Conservation (phyloP, 306 rosid species). For the Prunus armeniaca region DNA sequence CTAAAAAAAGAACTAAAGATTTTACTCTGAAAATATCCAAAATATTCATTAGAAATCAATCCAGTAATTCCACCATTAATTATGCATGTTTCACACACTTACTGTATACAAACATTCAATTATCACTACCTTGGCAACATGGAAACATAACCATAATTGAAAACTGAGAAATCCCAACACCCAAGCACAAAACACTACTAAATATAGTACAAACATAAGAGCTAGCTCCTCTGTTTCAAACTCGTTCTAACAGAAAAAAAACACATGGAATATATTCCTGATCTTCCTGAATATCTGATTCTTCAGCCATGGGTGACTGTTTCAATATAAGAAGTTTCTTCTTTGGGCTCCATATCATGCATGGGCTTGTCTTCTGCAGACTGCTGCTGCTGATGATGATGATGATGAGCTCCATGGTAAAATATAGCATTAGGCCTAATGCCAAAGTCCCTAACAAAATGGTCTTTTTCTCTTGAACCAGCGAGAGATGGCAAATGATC, state of each 20-base stretch:
- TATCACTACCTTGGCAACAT: background rate
- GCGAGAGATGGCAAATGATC: background rate
- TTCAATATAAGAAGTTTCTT: background rate
- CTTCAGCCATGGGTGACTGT: conserved; percentile 11
- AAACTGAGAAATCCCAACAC: background rate
- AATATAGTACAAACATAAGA: background rate
- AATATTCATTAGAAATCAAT: no score
- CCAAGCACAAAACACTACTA: background rate
- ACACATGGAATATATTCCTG: background rate
- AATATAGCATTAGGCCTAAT: background rate
- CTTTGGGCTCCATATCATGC: background rate
- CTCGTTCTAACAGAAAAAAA: background rate
- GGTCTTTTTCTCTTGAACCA: background rate
- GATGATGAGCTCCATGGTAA: background rate
- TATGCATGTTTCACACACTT: background rate
- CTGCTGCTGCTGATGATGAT: background rate
- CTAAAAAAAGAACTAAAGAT: no score
- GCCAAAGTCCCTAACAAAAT: conserved; percentile 2
- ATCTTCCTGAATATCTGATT: background rate
- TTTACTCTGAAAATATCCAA: no score
- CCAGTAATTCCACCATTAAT: background rate
- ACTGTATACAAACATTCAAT: background rate
- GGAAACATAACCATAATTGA: background rate
- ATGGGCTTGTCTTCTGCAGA: background rate
- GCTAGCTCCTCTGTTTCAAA: background rate